These are phyloP conservation scores for Arabis hirsuta DNA, from an alignment of 345 rosid species.

Conservation along the genomic window DNA sequence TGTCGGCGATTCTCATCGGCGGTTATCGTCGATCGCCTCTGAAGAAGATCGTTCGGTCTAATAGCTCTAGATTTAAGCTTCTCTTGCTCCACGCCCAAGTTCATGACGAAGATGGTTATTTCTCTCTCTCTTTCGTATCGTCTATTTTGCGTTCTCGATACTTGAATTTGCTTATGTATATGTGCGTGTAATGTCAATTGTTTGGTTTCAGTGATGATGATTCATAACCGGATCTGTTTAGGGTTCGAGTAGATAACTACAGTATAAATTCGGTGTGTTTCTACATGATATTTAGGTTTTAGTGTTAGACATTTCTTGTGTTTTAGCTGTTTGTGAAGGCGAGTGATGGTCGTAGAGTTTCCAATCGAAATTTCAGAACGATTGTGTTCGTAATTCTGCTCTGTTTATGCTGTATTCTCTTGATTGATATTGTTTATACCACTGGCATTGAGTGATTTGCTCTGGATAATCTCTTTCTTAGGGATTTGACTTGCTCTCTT, in stretches of 20 bases:
- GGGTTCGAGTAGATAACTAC: background rate
- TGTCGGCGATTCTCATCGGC: too few species aligned
- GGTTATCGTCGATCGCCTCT: too few species aligned
- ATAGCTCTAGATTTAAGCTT: slow-evolving; percentile 75
- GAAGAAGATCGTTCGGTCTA: slow-evolving; percentile 80
- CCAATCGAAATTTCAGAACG: background rate
- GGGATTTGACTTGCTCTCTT: too few species aligned
- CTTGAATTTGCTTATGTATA: background rate
- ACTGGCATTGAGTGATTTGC: too few species aligned
- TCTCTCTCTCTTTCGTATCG: slow-evolving; percentile 13
- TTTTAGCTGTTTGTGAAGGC: slow-evolving; percentile 8
- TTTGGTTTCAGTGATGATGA: background rate
- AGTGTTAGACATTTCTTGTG: background rate
- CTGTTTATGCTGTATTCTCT: too few species aligned
- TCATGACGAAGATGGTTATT: slow-evolving; percentile 89
- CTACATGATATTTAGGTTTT: background rate
- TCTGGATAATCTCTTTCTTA: too few species aligned
- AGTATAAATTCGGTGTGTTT: background rate
- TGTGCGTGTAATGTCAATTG: background rate
- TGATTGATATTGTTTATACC: too few species aligned
- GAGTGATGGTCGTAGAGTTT: background rate
- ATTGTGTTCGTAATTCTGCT: background rate
- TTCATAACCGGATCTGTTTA: background rate
- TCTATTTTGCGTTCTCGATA: background rate
- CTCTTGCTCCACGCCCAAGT: slow-evolving; percentile 97